Evolutionary conservation across 345 rosid species (phyloP), one percentile per base, ranked within the genome.

Genomic region (Sonneratia alba): DNA sequence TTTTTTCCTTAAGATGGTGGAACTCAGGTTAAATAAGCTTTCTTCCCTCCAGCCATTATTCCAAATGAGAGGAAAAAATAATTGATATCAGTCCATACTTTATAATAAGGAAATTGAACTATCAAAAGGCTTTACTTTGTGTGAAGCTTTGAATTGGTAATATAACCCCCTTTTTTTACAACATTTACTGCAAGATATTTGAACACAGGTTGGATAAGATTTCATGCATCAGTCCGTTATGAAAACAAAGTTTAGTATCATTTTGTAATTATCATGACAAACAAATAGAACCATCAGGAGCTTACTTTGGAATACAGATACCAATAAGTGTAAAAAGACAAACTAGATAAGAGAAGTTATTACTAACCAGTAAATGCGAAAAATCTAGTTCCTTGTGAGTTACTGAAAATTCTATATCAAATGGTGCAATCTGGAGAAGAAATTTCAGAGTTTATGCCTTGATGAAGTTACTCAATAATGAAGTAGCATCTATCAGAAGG

Each of bases 311-410:
- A 8, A 22, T 22, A 57, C n/a, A 10, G 13, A 9, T 15, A 10
- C 34, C 32, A 22, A 6, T 18, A 57, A 57, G n/a, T n/a, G 63
- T 57, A 32, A 57, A 57, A 34, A 62, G 27, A 36, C 27, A 62
- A 62, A 62, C 38, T 62, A 24, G 66, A 62, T 13, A 32, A 62
- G 37, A 27, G 66, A 37, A 62, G 27, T 73, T 70, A 32, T 75
- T 79, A 85, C 98, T 86, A 77, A 94, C 97, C 99, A 95, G 88
- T 72, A 92, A 76, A 80, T 95, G 97, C 61, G 99, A 89, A 88
- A 95, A 95, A 82, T 95, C 99, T 61, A 95, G 97, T 78, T 94
- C 99, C 88, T 95, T 95, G 88, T 95, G 85, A 36, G 96, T 92
- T 75, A 90, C 96, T 5, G 91, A 89, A 81, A 95, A 95, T 75